Percentiles rank a stretch among this genome's conserved stretches.
Conservation (phyloP, 176 grass and related monocot genomes). For the Olyra latifolia region DNA sequence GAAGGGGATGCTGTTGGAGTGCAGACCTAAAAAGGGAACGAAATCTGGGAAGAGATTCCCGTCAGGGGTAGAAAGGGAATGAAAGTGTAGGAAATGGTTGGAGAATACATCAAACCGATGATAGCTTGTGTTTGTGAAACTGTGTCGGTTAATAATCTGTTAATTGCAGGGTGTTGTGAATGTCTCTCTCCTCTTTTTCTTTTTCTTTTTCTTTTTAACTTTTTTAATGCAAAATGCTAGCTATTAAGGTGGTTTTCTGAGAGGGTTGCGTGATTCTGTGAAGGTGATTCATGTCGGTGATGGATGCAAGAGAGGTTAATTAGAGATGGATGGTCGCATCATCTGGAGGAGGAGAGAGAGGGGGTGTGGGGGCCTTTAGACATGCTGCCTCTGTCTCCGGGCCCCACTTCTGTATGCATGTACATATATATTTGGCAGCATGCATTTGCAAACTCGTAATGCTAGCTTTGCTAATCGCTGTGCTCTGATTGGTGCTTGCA, state of each 20-base stretch:
- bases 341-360: not conserved
- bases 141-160: too few species aligned
- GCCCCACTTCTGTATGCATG: not conserved
- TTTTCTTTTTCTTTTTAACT: too few species aligned
- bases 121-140: too few species aligned
- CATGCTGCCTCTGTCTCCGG: constrained; percentile 1
- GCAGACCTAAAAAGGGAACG: too few species aligned
- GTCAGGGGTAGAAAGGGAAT: too few species aligned
- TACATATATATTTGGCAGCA: not conserved
- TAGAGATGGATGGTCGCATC: not conserved
- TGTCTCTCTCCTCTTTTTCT: too few species aligned
- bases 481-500: not conserved
- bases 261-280: not conserved
- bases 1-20: too few species aligned
- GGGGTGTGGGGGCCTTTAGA: not conserved
- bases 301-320: not conserved
- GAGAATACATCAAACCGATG: too few species aligned
- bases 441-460: not conserved
- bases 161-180: too few species aligned
- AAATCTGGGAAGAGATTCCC: too few species aligned
- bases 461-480: not conserved
- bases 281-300: constrained; percentile 17
- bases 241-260: not conserved
- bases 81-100: too few species aligned
- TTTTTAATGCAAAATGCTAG: not conserved